Percentiles rank a stretch among this genome's conserved stretches.
phyloP scores from a whole-genome alignment of 306 rosid species.

The Psophocarpus tetragonolobus region DNA sequence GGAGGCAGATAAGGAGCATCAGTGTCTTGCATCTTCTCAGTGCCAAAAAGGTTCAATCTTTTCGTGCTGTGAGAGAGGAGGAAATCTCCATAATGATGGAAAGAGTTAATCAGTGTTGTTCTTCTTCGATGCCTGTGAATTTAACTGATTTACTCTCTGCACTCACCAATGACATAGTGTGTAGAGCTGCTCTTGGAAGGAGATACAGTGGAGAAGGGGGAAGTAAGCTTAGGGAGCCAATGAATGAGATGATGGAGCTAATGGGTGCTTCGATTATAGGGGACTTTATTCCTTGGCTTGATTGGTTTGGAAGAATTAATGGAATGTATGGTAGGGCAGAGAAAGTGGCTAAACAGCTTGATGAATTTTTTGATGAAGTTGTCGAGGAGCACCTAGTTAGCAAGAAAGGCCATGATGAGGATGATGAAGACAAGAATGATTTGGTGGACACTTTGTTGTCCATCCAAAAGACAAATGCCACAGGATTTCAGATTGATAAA shows the following conservation, averaged over 20 bases:
- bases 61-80: constrained; percentile 17
- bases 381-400: not conserved
- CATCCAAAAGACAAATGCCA: not conserved
- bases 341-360: not conserved
- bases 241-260: not conserved
- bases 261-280: not conserved
- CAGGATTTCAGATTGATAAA: not conserved
- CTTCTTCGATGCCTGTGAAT: not conserved
- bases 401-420: not conserved
- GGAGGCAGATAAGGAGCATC: constrained; percentile 29
- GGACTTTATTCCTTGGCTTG: not conserved
- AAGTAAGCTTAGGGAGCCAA: not conserved
- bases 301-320: not conserved
- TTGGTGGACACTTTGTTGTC: not conserved
- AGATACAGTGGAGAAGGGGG: not conserved
- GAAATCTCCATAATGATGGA: constrained; percentile 29
- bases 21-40: constrained; percentile 24
- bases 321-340: constrained; percentile 14
- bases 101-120: not conserved
- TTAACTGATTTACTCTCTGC: not conserved
- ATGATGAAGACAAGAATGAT: not conserved
- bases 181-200: constrained; percentile 23
- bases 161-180: not conserved
- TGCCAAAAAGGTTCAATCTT: constrained; percentile 31
- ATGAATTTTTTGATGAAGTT: constrained; percentile 20